Conservation (phyloP, 2,329 filamentous ascomycete species). For the Colletotrichum echinochloae region DNA sequence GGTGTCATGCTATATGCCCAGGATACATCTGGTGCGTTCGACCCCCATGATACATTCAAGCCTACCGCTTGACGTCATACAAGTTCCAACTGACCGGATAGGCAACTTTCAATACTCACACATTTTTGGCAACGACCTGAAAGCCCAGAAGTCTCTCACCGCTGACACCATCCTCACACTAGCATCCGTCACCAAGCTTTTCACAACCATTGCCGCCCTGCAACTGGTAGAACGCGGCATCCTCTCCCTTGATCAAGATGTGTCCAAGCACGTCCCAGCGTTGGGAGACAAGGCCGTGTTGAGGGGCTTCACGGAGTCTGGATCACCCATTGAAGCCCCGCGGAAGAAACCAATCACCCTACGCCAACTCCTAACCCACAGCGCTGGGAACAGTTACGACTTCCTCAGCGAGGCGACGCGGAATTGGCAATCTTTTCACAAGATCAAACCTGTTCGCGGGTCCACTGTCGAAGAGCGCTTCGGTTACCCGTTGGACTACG, state of each 20-base stretch:
- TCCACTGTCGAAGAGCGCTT: slow-evolving; percentile 57
- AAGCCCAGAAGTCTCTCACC: slow-evolving; percentile 48
- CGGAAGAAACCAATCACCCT: slow-evolving; percentile 58
- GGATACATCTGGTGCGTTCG: slow-evolving; percentile 35
- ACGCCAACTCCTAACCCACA: slow-evolving; percentile 64
- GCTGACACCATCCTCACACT: slow-evolving; percentile 53
- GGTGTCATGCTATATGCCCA: slow-evolving; percentile 36
- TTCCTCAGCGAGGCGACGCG: slow-evolving; percentile 51
- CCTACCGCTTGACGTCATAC: background rate
- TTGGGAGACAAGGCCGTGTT: slow-evolving; percentile 61
- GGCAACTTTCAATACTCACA: slow-evolving; percentile 32
- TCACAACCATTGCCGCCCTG: slow-evolving; percentile 64
- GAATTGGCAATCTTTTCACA: slow-evolving; percentile 42
- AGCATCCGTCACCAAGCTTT: slow-evolving; percentile 57
- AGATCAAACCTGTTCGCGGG: slow-evolving; percentile 46
- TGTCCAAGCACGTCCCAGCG: slow-evolving; percentile 60
- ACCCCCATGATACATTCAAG: background rate
- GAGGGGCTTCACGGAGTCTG: slow-evolving; percentile 57
- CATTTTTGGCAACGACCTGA: slow-evolving; percentile 16
- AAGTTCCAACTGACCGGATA: background rate
- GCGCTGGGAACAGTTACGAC: slow-evolving; percentile 61
- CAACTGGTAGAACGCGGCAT: slow-evolving; percentile 66
- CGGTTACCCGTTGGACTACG: slow-evolving; percentile 58
- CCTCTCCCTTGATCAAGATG: slow-evolving; percentile 58
- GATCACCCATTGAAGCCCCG: slow-evolving; percentile 51